phyloP scores from a whole-genome alignment of 1,284 basidiomycete species.

The Laetiporus sulphureus region DNA sequence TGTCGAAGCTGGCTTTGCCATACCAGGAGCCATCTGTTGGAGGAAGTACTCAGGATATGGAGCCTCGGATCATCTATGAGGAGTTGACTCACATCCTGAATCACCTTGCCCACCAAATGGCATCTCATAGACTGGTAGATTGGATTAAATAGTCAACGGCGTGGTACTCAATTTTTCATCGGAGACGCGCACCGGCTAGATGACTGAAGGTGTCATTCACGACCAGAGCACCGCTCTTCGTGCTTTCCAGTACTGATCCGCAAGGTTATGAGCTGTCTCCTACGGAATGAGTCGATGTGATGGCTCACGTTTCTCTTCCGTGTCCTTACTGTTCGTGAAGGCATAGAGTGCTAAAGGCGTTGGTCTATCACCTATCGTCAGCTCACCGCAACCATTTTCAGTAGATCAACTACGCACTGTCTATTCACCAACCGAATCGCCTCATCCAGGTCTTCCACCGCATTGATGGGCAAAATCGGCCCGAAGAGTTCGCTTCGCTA shows the following conservation, averaged over 20 bases:
- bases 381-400: background rate
- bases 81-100: slow-evolving; percentile 40
- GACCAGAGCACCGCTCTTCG: slow-evolving; percentile 42
- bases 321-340: slow-evolving; percentile 36
- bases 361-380: slow-evolving; percentile 24
- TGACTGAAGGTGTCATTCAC: slow-evolving; percentile 51
- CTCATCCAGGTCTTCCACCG: slow-evolving; percentile 46
- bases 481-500: slow-evolving; percentile 58
- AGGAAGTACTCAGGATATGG: background rate
- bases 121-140: slow-evolving; percentile 34
- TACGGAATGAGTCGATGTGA: no score
- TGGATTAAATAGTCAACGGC: no score
- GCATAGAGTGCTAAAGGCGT: slow-evolving; percentile 44
- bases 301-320: slow-evolving; percentile 33
- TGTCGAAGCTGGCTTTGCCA: slow-evolving; percentile 38
- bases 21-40: slow-evolving; percentile 39
- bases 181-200: slow-evolving; percentile 34
- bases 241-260: slow-evolving; percentile 40
- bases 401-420: slow-evolving; percentile 26
- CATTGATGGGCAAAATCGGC: slow-evolving; percentile 58
- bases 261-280: no score
- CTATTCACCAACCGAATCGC: slow-evolving; percentile 43
- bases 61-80: no score
- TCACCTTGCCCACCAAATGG: slow-evolving; percentile 45
- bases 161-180: no score